A percentile compares a stretch with the other conserved stretches of the same genome.
Evolutionary conservation across 176 grass and related monocot species (phyloP).

Genomic region (Rhynchospora tenuis): DNA sequence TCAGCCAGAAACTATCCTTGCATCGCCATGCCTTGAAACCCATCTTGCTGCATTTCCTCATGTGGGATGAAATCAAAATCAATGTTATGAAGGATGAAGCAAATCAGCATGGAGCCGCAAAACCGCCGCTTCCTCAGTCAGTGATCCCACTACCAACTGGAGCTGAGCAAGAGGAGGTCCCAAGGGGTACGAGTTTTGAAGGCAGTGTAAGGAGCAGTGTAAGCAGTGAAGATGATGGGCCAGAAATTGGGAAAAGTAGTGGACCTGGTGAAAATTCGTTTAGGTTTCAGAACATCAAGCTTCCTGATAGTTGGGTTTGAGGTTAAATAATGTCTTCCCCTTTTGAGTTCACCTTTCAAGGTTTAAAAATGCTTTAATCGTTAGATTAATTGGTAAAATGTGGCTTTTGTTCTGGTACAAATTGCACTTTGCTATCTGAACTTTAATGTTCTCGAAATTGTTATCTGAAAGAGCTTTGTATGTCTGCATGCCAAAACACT

Average conservation of each 20-base stretch:
- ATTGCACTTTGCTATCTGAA: neutral
- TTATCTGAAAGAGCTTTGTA: neutral
- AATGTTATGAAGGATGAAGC: neutral
- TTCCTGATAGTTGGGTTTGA: conserved; percentile 82
- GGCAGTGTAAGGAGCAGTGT: conserved; percentile 15
- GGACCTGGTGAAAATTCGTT: conserved; percentile 53
- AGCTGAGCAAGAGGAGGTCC: neutral
- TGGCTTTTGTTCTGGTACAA: conserved; percentile 1
- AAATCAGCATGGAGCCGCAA: neutral
- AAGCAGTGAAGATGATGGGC: conserved; percentile 26
- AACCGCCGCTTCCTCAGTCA: conserved; percentile 17
- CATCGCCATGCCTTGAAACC: conserved; percentile 84
- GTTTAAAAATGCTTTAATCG: neutral
- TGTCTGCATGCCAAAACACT: neutral
- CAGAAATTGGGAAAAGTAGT: neutral
- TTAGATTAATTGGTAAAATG: neutral
- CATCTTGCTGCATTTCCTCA: conserved; percentile 73
- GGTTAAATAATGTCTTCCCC: neutral
- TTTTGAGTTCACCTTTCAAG: neutral
- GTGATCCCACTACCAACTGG: conserved; percentile 15
- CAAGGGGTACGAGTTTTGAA: conserved; percentile 9
- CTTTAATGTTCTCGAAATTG: neutral
- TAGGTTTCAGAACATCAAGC: conserved; percentile 71
- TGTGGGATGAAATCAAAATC: conserved; percentile 51
- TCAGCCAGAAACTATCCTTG: conserved; percentile 93